Base-by-base conservation (phyloP, 2,329 filamentous ascomycete species). In the Apiospora arundinis region DNA sequence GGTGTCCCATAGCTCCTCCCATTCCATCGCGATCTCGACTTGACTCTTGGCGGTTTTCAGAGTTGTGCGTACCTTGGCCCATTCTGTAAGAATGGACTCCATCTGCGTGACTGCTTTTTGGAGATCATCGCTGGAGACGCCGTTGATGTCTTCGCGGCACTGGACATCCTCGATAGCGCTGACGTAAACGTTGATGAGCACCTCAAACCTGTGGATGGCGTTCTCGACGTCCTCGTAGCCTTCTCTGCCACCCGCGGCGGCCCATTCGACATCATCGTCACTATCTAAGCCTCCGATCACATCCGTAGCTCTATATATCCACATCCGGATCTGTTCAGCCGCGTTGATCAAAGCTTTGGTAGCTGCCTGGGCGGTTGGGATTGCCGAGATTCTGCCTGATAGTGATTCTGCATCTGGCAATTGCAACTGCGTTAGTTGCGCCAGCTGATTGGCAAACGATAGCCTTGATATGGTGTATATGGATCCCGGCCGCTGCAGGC, bases 241-340 rank as follows among this genome's bases (percentile, higher is more conserved):
- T 81, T 95, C 93, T 73, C 92, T 87, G 2, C 96, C 96, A 69
- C 94, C 96, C 8, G 90, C 90, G 1, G 95, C 95, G 2, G 96
- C 95, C 96, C 96, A 99, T 81, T 98, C 95, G 21, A 98, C 95
- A 79, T 99, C 96, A 80, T 98, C 96, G 74, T 98, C 95, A 69
- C 95, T 95, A 80, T 98, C 95, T 56, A 99, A 85, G 6, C 95
- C 95, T 70, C 90, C 89, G 69, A 99, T 91, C 44, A 98, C 95
- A 77, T 97, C 94, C 0, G 92, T 92, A 0, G 95, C 95, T 81
- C 98, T 98, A 74, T 89, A 89, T 78, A 98, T 97, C 96, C 96
- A 99, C 77, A 92, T 92, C 74, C 92, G 89, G 75, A 99, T 98
- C 81, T 98, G 95, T 73, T 97, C 94, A 5, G 95, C 94, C 14